These are phyloP conservation scores for Apostasia shenzhenica DNA, from an alignment of 106 monocot species.

Conservation along the genomic window DNA sequence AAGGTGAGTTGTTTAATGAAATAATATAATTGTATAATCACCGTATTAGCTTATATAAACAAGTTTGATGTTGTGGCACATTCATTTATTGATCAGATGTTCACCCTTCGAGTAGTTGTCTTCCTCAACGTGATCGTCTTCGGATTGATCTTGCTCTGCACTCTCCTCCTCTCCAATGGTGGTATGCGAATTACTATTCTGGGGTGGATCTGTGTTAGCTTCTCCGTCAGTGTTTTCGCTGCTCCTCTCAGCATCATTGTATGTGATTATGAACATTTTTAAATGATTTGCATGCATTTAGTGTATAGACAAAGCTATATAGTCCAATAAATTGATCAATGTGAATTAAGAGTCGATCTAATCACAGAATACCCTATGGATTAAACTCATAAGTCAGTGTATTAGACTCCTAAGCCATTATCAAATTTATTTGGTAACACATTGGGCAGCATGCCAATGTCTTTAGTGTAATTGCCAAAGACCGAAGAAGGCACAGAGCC, in stretches of 20 bases:
- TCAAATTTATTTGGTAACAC: no score
- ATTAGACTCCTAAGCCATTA: no score
- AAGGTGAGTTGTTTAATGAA: neutral
- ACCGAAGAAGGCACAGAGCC: no score
- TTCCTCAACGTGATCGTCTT: slow-evolving; percentile 42
- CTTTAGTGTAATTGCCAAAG: no score
- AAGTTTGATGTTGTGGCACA: no score
- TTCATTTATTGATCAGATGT: slow-evolving; percentile 19
- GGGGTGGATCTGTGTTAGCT: slow-evolving; percentile 50
- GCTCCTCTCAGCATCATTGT: slow-evolving; percentile 66
- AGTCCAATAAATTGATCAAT: no score
- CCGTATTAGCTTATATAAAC: no score
- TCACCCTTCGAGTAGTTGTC: slow-evolving; percentile 22
- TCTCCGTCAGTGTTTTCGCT: slow-evolving; percentile 49
- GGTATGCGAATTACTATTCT: slow-evolving; percentile 12
- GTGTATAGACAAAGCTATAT: neutral
- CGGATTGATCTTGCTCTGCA: slow-evolving; percentile 30
- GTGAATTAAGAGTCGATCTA: no score
- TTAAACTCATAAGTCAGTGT: no score
- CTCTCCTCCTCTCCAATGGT: slow-evolving; percentile 27
- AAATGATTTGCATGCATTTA: neutral
- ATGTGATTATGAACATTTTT: neutral
- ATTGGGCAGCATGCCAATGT: no score
- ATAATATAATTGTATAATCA: no score
- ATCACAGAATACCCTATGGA: no score